A percentile compares a stretch with the other conserved stretches of the same genome.
Evolutionary conservation across 2,329 filamentous ascomycete species (phyloP).

Genomic region (Ceratocystis diversiconidia): DNA sequence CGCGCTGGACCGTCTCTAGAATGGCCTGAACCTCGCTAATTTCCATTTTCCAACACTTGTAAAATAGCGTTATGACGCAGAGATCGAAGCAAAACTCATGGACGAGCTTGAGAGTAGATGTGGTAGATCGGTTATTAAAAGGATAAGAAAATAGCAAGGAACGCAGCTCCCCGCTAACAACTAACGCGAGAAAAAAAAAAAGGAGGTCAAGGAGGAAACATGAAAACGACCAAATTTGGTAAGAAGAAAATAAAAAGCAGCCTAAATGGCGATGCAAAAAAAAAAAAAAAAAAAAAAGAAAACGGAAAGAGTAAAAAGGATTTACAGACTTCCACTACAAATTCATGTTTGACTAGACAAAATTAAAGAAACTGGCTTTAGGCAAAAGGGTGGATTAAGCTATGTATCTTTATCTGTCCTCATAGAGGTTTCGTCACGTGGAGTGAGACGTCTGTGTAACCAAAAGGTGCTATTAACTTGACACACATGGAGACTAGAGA

Average conservation of each 20-base stretch:
- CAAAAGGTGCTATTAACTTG: too few species aligned
- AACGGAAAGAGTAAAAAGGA: background rate
- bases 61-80: background rate
- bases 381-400: too few species aligned
- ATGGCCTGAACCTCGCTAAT: constrained; percentile 45
- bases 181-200: constrained; percentile 5
- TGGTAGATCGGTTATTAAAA: background rate
- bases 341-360: too few species aligned
- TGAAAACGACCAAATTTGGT: background rate
- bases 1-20: constrained; percentile 37
- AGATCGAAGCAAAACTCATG: background rate
- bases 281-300: background rate
- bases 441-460: too few species aligned
- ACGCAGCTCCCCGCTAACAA: background rate
- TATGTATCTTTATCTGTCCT: too few species aligned
- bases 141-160: background rate
- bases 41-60: constrained; percentile 37
- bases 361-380: too few species aligned
- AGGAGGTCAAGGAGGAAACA: constrained; percentile 3
- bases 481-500: too few species aligned
- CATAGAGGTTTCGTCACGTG: too few species aligned
- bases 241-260: background rate
- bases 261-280: background rate
- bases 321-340: too few species aligned
- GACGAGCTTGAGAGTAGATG: background rate